These are phyloP conservation scores for Besnoitia besnoiti DNA, from an alignment of 169 alveolate genomes.

Conservation along the genomic window DNA sequence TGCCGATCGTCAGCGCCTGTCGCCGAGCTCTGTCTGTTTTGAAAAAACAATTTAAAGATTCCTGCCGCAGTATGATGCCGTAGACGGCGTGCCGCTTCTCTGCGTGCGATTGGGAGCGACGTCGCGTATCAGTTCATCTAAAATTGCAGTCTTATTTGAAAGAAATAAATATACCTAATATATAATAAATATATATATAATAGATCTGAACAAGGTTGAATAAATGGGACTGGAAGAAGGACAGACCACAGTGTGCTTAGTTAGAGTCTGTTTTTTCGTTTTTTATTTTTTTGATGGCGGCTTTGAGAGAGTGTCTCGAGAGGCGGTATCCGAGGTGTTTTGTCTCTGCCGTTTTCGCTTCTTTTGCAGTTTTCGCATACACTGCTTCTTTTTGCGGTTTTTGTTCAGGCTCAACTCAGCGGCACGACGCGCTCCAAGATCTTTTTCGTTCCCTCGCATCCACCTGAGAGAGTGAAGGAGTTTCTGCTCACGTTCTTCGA, in stretches of 20 bases:
- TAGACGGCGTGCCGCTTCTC: too few relatives aligned
- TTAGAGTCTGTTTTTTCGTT: too few relatives aligned
- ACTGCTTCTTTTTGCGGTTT: background rate
- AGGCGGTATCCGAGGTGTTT: background rate
- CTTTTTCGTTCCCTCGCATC: background rate
- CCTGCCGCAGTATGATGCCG: too few relatives aligned
- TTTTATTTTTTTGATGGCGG: background rate
- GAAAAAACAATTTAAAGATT: too few relatives aligned
- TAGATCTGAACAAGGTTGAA: background rate
- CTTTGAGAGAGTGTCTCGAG: background rate
- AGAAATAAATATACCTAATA: too few relatives aligned
- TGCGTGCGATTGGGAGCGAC: too few relatives aligned
- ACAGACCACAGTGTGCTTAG: background rate
- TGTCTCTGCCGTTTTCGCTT: background rate
- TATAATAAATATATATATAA: too few relatives aligned
- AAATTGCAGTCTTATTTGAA: too few relatives aligned
- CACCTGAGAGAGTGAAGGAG: background rate
- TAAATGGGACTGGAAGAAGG: background rate
- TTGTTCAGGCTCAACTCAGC: background rate
- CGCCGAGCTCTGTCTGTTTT: too few relatives aligned
- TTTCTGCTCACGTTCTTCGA: slow-evolving; percentile 4
- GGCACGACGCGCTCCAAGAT: background rate
- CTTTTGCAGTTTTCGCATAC: background rate
- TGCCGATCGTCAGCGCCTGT: too few relatives aligned
- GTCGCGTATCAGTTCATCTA: too few relatives aligned